Evolutionary conservation across 305 asterid genomes (phyloP), one percentile per base, ranked within the genome.

Genomic region (Coffea humblotiana): DNA sequence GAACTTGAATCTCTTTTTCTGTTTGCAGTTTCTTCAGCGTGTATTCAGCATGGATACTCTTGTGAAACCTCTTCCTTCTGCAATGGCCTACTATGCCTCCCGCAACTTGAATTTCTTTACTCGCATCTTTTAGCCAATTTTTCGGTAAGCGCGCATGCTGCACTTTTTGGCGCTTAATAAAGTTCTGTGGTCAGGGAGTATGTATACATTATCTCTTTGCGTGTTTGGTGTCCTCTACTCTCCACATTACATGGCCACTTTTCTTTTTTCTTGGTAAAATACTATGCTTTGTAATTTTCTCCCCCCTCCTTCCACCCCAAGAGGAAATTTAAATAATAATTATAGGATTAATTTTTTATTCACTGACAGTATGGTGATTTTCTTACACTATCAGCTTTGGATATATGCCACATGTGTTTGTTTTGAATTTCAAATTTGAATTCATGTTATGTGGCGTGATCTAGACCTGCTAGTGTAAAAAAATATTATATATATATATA

Each of bases 101-200:
- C 96, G 97, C 81, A 94, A 92, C 87, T 87, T 95, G 92, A 79
- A 88, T 86, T 95, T 95, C 91, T 94, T 95, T 90, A 94, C 98
- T 0, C 90, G 98, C 83, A 95, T 96, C 87, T 96, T 96, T 96
- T 82, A 94, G 96, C 1, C 98, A 96, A 81, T 96, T 96, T 87
- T 90, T 91, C 49, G 96, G 99, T 94, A 78, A 84, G 93, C 79
- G 71, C 83, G 21, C 65, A 13, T 82, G 21, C 66, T 40, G 63
- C 49, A 66, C 8, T 19, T 21, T 80, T 25, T n/a, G 19, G 9
- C 56, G 29, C 52, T 0, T 48, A 15, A 8, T 54, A n/a, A 79
- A 29, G 52, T 65, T 11, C 27, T n/a, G 61, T 58, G 29, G 40
- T 67, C 18, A 2, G 16, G 27, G 69, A 21, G 12, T 70, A 43